Base-by-base conservation (phyloP, 2,329 filamentous ascomycete species). In the Aspergillus ibericus region DNA sequence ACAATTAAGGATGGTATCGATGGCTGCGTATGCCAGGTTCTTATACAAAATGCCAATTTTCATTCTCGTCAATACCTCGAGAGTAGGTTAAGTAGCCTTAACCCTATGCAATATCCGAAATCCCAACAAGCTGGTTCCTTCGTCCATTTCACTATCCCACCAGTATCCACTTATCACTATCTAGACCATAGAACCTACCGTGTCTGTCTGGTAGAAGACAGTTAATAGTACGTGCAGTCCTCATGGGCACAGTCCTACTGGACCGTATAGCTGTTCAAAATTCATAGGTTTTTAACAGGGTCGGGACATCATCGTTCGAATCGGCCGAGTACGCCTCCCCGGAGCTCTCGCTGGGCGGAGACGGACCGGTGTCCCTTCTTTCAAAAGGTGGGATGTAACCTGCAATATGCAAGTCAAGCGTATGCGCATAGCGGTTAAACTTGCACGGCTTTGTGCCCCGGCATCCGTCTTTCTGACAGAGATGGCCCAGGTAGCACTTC, bases 401-500 rank as follows among this genome's bases (percentile, higher is more conserved):
- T 22, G 36, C 51, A 29, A 53, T 44, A 12, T 44, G 51, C 25
- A 53, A 38, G 40, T 72, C 66, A 7, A 73, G 49, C 7, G 50
- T 66, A 56, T 74, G 72, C 1, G 63, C 64, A 25, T 59, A 59
- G n/a, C 67, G 65, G 34, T 64, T 64, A 44, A 72, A 73, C 27
- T 64, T 70, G 57, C 70, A 73, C 34, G 67, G 66, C 60, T 72
- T 74, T 4, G 60, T 61, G 25, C 62, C 69, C 58, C 66, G 69
- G 53, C 73, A 75, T 27, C 66, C 66, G 9, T 68, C 67, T 44
- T 69, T 73, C 46, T 75, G 72, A 55, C 73, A 75, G 29, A 70
- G 53, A 59, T 84, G 82, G 0, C 82, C 82, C 40, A 76, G 69
- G 35, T 74, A 71, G 64, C 82, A 84, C 29, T 76, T 72, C 0